Percentiles rank a stretch among this genome's conserved stretches.
Conservation (phyloP, 2,329 filamentous ascomycete genomes). For the Cladosporium colombiae region DNA sequence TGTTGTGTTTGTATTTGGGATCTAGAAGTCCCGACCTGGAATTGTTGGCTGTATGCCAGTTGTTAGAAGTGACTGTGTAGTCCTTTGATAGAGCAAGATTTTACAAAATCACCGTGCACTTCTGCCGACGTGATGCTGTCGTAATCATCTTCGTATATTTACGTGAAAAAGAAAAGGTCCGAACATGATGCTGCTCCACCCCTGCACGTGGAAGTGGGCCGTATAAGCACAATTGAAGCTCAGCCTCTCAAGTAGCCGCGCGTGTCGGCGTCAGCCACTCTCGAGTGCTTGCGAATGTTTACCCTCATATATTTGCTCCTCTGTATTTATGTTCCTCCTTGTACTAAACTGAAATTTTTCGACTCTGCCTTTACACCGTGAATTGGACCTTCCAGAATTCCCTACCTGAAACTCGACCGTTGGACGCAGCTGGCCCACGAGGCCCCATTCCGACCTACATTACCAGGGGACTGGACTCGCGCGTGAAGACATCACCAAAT, state of each 20-base stretch:
- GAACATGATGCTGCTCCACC: background rate
- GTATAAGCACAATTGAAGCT: background rate
- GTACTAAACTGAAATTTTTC: background rate
- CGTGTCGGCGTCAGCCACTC: background rate
- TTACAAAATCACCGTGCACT: background rate
- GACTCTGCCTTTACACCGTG: background rate
- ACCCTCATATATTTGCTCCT: background rate
- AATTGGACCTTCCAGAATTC: background rate
- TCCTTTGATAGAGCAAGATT: background rate
- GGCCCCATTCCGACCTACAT: background rate
- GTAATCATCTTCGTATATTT: background rate
- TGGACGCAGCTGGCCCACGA: background rate
- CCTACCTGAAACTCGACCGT: background rate
- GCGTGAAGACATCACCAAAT: conserved; percentile 5
- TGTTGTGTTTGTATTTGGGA: conserved; percentile 6
- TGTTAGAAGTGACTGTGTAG: background rate
- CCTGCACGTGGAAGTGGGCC: background rate
- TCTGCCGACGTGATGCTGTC: background rate
- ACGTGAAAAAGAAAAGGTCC: background rate
- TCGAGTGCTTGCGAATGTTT: background rate
- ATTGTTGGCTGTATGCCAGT: background rate
- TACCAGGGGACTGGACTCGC: background rate
- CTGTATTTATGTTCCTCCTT: background rate
- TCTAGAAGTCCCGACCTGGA: background rate
- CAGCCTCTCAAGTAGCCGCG: background rate